phyloP scores from a whole-genome alignment of 2,329 filamentous ascomycete species.

The Ascochyta viciae-villosae region DNA sequence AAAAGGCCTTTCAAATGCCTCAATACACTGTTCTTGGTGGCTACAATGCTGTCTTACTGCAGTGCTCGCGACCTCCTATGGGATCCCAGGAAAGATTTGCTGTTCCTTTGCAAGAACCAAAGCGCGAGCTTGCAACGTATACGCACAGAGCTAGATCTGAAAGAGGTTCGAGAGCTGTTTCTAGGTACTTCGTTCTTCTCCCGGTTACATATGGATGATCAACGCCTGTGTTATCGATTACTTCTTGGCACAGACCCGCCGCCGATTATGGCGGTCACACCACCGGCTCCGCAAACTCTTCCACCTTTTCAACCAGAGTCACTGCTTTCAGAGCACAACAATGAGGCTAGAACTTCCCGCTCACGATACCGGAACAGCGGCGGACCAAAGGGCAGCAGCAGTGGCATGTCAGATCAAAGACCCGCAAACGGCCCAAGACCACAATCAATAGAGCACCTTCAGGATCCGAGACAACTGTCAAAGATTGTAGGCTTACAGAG shows the following conservation, averaged over 20 bases:
- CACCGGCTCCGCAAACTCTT: constrained; percentile 18
- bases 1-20: constrained; percentile 37
- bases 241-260: constrained; percentile 37
- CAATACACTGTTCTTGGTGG: constrained; percentile 40
- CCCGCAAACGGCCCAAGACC: background rate
- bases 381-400: constrained; percentile 5
- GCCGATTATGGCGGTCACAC: constrained; percentile 30
- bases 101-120: constrained; percentile 39
- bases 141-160: constrained; percentile 32
- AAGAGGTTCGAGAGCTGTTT: constrained; percentile 36
- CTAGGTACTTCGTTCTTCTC: constrained; percentile 37
- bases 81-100: constrained; percentile 40
- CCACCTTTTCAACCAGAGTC: background rate
- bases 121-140: constrained; percentile 31
- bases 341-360: constrained; percentile 11
- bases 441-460: background rate
- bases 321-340: background rate
- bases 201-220: constrained; percentile 28
- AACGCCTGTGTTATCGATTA: constrained; percentile 35
- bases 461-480: background rate
- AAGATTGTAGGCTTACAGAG: constrained; percentile 2
- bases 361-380: constrained; percentile 25
- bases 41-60: constrained; percentile 35
- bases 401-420: background rate
- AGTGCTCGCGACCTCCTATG: constrained; percentile 34